Conservation (phyloP, 208 protist species). For the Giardia duodenalis region DNA sequence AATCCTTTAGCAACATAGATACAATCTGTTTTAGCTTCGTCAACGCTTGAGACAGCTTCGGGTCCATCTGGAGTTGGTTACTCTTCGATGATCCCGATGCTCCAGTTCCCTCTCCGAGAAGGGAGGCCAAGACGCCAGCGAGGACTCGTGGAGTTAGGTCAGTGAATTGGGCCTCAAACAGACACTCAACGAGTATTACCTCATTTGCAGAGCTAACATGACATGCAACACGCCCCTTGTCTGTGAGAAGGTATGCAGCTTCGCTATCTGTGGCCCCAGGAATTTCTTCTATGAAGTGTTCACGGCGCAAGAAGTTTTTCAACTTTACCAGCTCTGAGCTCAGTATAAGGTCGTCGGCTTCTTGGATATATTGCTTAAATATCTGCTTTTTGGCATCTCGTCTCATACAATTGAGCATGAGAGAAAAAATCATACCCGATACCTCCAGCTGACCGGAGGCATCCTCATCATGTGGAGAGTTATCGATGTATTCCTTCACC, state of each 20-base stretch:
- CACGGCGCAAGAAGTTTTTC: background rate
- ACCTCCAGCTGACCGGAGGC: too few relatives aligned
- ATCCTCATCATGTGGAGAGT: too few relatives aligned
- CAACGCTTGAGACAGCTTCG: background rate
- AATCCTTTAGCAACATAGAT: background rate
- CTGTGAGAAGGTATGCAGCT: constrained; percentile 82
- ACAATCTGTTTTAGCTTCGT: background rate
- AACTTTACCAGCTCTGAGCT: background rate
- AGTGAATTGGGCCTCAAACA: constrained; percentile 90
- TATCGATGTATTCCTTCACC: too few relatives aligned
- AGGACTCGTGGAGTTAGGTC: constrained; percentile 45
- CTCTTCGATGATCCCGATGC: too few relatives aligned
- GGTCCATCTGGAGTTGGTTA: background rate
- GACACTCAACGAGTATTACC: constrained; percentile 87
- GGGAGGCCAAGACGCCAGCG: background rate
- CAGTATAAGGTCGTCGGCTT: background rate
- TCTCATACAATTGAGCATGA: too few relatives aligned
- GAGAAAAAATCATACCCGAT: too few relatives aligned
- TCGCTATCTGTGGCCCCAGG: constrained; percentile 76
- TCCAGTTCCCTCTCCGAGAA: background rate
- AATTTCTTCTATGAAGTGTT: background rate
- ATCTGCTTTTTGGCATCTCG: background rate
- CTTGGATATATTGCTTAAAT: background rate
- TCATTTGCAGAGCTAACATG: constrained; percentile 92
- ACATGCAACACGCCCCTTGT: constrained; percentile 86